These are phyloP conservation scores for Aspergillus novofumigatus DNA, from an alignment of 2,329 filamentous ascomycete species.

Conservation along the genomic window DNA sequence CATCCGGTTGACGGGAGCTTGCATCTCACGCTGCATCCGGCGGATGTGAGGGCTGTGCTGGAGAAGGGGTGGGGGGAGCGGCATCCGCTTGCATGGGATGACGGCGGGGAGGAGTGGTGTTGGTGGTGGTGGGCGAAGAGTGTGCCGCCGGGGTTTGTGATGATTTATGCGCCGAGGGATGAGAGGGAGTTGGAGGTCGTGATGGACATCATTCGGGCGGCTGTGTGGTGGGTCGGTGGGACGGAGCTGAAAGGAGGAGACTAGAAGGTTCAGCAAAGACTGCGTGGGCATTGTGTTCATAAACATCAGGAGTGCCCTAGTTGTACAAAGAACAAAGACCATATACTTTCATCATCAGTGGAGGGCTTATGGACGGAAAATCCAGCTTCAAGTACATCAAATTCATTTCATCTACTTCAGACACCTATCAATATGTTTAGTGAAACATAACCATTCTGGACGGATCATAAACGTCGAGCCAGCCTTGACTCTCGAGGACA, in stretches of 20 bases:
- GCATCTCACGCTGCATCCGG: conserved; percentile 76
- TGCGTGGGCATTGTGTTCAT: no score
- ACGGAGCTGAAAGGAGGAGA: conserved; percentile 5
- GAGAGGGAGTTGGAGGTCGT: conserved; percentile 65
- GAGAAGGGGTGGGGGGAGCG: conserved; percentile 74
- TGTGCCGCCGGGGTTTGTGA: conserved; percentile 69
- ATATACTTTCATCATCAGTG: neutral
- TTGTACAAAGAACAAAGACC: no score
- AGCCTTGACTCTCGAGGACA: conserved; percentile 9
- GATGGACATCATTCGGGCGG: conserved; percentile 67
- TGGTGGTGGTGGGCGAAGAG: conserved; percentile 63
- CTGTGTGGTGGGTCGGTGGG: conserved; percentile 58
- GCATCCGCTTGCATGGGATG: conserved; percentile 50
- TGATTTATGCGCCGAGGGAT: conserved; percentile 76
- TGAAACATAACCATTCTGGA: conserved; percentile 8
- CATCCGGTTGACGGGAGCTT: conserved; percentile 72
- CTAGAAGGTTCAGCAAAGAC: no score
- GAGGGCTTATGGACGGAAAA: neutral
- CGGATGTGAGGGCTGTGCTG: conserved; percentile 68
- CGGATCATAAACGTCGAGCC: conserved; percentile 14
- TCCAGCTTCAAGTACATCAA: neutral
- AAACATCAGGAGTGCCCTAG: no score
- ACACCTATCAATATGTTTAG: conserved; percentile 1
- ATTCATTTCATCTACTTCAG: neutral
- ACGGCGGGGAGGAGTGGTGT: conserved; percentile 47